Conservation (phyloP, 2,329 filamentous ascomycete species). For the Penicillium sp. region DNA sequence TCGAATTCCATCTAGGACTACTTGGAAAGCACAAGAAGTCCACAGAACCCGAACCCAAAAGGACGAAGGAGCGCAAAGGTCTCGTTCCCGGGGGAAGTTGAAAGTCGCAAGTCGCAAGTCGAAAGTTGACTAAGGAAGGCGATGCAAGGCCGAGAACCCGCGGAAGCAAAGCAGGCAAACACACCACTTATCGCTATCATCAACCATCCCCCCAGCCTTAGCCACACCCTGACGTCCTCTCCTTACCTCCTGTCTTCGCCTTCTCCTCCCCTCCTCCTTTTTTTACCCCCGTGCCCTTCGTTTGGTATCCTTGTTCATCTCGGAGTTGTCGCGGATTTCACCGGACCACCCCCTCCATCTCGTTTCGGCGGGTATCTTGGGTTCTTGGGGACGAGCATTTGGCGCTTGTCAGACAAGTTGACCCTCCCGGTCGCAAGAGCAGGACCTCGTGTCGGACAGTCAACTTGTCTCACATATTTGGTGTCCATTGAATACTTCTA, state of each 20-base stretch:
- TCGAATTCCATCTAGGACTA: constrained; percentile 10
- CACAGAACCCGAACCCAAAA: not conserved
- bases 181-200: constrained; percentile 29
- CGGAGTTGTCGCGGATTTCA: constrained; percentile 3
- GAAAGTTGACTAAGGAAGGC: constrained; percentile 10
- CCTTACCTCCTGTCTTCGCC: constrained; percentile 9
- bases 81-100: too few species aligned
- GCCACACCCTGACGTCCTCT: constrained; percentile 8
- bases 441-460: constrained; percentile 15
- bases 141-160: not conserved
- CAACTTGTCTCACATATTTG: constrained; percentile 7
- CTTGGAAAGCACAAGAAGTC: not conserved
- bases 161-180: constrained; percentile 26
- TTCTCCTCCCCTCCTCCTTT: not conserved
- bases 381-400: constrained; percentile 18
- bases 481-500: not conserved
- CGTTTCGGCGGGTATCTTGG: constrained; percentile 22
- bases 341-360: constrained; percentile 6
- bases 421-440: constrained; percentile 13
- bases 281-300: not conserved
- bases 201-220: constrained; percentile 4
- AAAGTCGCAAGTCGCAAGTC: not conserved
- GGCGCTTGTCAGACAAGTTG: constrained; percentile 20
- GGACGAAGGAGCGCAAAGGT: too few species aligned
- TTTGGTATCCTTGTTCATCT: not conserved